These are phyloP conservation scores for Batkoa obscura DNA, from an alignment of 371 early-diverging fungal species.

Conservation along the genomic window DNA sequence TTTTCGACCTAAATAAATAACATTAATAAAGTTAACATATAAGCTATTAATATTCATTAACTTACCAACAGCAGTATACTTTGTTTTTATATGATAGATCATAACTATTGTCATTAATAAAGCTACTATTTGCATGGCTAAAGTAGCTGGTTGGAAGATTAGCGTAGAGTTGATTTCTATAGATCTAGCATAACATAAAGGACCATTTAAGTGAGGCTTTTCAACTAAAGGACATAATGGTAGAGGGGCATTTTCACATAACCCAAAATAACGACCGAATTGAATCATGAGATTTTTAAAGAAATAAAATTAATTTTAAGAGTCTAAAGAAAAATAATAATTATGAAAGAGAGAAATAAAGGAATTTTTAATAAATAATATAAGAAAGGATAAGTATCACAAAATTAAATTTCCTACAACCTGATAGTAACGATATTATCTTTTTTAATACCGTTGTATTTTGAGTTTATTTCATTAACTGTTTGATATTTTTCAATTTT, in stretches of 20 bases:
- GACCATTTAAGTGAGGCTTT: constrained; percentile 23
- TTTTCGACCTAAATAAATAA: constrained; percentile 38
- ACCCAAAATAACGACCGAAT: constrained; percentile 57
- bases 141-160: constrained; percentile 70
- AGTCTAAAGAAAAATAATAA: no score
- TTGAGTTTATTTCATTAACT: no score
- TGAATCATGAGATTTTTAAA: neutral
- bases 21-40: neutral
- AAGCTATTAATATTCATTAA: neutral
- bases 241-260: constrained; percentile 55
- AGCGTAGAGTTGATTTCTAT: constrained; percentile 55
- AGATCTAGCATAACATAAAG: constrained; percentile 79
- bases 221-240: constrained; percentile 66
- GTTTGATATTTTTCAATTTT: no score
- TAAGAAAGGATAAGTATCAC: no score
- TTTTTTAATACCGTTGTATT: no score
- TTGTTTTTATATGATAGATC: constrained; percentile 76
- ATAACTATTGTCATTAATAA: constrained; percentile 77
- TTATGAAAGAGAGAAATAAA: no score
- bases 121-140: constrained; percentile 64
- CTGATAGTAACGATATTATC: no score
- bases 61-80: constrained; percentile 82
- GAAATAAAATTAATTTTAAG: no score
- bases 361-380: no score
- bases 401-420: no score